Percentiles rank a stretch among this genome's conserved stretches.
Conservation (phyloP, 2,329 filamentous ascomycete species). For the Ramularia endophylla region DNA sequence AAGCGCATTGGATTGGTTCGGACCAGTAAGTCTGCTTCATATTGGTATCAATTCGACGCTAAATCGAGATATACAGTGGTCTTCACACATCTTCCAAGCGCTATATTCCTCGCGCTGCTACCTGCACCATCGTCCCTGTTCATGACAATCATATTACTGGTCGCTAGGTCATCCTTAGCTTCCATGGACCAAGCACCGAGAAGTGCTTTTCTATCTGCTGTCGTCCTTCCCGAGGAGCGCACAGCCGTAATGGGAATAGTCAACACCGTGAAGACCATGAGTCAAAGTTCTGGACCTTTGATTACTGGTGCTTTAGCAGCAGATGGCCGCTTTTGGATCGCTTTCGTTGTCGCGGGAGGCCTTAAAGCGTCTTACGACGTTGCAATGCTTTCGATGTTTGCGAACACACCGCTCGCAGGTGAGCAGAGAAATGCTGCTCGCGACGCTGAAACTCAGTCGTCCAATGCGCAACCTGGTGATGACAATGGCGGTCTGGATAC, state of each 20-base stretch:
- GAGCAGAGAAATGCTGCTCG: too few relatives aligned
- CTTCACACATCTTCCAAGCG: slow-evolving; percentile 65
- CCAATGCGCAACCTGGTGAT: too few relatives aligned
- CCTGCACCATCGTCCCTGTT: slow-evolving; percentile 50
- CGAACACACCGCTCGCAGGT: slow-evolving; percentile 8
- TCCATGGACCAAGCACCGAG: slow-evolving; percentile 68
- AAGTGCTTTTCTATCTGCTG: slow-evolving; percentile 61
- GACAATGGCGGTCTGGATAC: too few relatives aligned
- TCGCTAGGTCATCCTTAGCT: slow-evolving; percentile 56
- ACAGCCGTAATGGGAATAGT: slow-evolving; percentile 67
- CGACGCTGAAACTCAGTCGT: too few relatives aligned
- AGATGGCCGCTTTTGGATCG: slow-evolving; percentile 53
- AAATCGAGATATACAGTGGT: slow-evolving; percentile 16
- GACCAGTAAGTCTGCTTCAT: slow-evolving; percentile 55
- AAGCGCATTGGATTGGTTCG: slow-evolving; percentile 54
- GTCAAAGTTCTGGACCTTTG: slow-evolving; percentile 56
- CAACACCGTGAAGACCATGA: slow-evolving; percentile 62
- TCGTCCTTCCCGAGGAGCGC: slow-evolving; percentile 58
- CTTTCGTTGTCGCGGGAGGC: slow-evolving; percentile 57
- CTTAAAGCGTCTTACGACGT: slow-evolving; percentile 51
- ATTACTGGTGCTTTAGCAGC: slow-evolving; percentile 60
- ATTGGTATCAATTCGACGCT: background rate
- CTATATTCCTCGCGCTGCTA: slow-evolving; percentile 57
- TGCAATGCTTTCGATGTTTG: slow-evolving; percentile 28
- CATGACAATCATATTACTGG: slow-evolving; percentile 54